Evolutionary conservation across 345 rosid species (phyloP).

Genomic region (Citrus mangshanensis): DNA sequence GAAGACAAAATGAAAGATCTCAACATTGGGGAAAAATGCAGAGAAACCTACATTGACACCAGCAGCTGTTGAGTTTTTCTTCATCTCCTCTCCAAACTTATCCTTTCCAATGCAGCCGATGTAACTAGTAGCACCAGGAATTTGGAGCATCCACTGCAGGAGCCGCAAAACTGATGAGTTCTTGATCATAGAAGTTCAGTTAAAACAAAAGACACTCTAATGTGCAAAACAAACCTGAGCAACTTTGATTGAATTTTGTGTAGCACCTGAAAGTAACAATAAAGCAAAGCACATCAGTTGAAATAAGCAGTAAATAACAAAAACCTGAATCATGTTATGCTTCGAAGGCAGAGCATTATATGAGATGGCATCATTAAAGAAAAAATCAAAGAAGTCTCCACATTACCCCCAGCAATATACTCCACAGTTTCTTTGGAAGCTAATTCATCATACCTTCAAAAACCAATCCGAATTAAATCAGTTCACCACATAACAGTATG

Average conservation of each 20-base stretch:
- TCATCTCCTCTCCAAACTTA: constrained; percentile 95
- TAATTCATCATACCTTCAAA: constrained; percentile 58
- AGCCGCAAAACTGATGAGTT: not conserved
- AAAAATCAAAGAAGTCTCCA: not conserved
- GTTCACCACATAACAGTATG: not conserved
- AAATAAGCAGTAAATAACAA: not conserved
- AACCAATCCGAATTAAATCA: not conserved
- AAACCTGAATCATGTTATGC: not conserved
- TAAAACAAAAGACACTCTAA: not conserved
- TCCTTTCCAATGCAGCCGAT: constrained; percentile 95
- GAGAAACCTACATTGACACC: constrained; percentile 67
- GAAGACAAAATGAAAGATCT: not conserved
- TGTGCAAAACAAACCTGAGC: constrained; percentile 56
- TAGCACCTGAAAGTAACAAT: constrained; percentile 48
- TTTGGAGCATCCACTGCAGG: constrained; percentile 94
- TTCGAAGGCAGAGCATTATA: not conserved
- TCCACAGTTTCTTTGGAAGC: constrained; percentile 41
- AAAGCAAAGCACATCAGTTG: not conserved
- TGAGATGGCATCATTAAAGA: not conserved
- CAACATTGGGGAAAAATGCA: not conserved
- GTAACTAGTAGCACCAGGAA: constrained; percentile 78
- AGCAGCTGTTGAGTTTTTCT: constrained; percentile 58
- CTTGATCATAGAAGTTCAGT: not conserved
- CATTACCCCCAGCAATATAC: constrained; percentile 68
- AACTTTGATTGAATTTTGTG: constrained; percentile 91